phyloP scores from a whole-genome alignment of 371 early-diverging fungal species.

The Apophysomyces ossiformis region DNA sequence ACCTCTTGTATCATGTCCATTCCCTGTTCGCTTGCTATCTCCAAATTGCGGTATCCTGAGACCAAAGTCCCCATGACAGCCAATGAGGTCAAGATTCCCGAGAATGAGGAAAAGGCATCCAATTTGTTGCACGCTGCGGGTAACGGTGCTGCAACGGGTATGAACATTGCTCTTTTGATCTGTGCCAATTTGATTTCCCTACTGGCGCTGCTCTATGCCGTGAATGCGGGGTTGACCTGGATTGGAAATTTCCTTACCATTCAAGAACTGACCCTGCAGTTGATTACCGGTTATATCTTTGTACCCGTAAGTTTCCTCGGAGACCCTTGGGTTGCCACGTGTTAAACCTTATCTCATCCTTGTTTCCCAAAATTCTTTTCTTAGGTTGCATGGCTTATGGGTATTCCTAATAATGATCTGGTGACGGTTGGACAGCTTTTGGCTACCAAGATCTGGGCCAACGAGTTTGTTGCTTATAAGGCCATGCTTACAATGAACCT shows the following conservation, averaged over 20 bases:
- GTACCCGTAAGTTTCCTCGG: conserved; percentile 53
- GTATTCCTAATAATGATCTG: conserved; percentile 63
- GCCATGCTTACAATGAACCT: conserved; percentile 37
- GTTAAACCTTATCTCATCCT: neutral
- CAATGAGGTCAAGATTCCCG: conserved; percentile 57
- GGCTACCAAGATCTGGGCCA: conserved; percentile 82
- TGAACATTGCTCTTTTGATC: conserved; percentile 78
- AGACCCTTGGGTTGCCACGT: no score
- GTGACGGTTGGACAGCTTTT: conserved; percentile 70
- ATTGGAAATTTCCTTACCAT: conserved; percentile 74
- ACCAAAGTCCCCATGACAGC: conserved; percentile 77
- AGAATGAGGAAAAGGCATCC: conserved; percentile 63
- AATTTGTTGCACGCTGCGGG: conserved; percentile 85
- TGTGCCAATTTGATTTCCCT: conserved; percentile 77
- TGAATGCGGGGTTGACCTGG: conserved; percentile 76
- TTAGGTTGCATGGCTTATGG: conserved; percentile 76
- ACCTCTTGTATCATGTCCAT: conserved; percentile 91
- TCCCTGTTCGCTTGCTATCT: conserved; percentile 84
- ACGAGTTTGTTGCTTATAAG: conserved; percentile 87
- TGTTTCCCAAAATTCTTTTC: neutral
- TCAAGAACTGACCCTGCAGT: conserved; percentile 63
- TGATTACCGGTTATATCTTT: conserved; percentile 78
- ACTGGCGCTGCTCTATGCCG: conserved; percentile 71
- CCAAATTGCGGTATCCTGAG: conserved; percentile 82
- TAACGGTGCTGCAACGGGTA: conserved; percentile 86